Conservation (phyloP, 208 protist genomes). For the Trypanosoma melophagium region DNA sequence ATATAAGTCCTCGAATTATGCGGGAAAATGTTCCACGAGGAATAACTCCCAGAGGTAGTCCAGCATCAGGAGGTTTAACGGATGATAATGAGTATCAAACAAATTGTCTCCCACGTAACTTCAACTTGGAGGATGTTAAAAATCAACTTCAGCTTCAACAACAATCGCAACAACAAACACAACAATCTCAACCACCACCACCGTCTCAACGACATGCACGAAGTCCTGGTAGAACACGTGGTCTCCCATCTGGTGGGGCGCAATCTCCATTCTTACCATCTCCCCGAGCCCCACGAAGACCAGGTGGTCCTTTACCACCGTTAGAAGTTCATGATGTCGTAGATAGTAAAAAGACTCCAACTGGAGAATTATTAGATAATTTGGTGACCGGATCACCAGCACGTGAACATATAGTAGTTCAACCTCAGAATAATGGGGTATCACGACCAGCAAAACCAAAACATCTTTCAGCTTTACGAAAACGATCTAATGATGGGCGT, state of each 20-base stretch:
- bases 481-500: conserved; percentile 14
- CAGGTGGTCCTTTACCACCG: conserved; percentile 19
- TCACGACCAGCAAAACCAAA: conserved; percentile 8
- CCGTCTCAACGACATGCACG: not conserved
- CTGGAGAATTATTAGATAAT: not conserved
- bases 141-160: not conserved
- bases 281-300: conserved; percentile 3
- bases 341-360: not conserved
- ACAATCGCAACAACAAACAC: not conserved
- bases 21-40: conserved; percentile 8
- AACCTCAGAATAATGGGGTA: not conserved
- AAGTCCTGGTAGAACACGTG: not conserved
- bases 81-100: conserved; percentile 12
- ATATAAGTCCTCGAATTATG: not conserved
- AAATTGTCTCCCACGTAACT: conserved; percentile 27
- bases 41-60: conserved; percentile 12
- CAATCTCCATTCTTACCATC: not conserved
- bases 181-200: not conserved
- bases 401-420: conserved; percentile 3
- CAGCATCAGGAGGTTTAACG: not conserved
- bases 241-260: not conserved
- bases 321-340: conserved; percentile 10
- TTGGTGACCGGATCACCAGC: not conserved
- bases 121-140: conserved; percentile 26
- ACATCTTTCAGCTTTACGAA: conserved; percentile 13